A percentile compares a stretch with the other conserved stretches of the same genome.
phyloP scores from a whole-genome alignment of 2,329 filamentous ascomycete genomes.

The Thielaviopsis musarum region DNA sequence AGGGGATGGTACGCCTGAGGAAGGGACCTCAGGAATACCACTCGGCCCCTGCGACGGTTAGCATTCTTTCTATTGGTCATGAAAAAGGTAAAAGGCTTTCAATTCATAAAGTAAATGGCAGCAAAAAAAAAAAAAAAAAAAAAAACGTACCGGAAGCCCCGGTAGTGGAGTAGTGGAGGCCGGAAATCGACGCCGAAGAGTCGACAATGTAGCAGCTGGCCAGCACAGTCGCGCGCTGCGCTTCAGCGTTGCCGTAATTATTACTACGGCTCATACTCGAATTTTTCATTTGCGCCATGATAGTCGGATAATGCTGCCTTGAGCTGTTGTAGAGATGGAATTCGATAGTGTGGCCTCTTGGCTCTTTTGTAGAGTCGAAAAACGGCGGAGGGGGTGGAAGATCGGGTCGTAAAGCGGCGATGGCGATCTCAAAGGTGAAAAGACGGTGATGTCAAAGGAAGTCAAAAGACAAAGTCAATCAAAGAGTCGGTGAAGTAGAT shows the following conservation, averaged over 20 bases:
- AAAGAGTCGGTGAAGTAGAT: too few species aligned
- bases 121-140: slow-evolving; percentile 3
- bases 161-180: slow-evolving; percentile 93
- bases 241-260: slow-evolving; percentile 56
- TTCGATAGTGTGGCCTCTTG: slow-evolving; percentile 8
- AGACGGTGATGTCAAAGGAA: too few species aligned
- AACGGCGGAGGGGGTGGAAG: background rate
- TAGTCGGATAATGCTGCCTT: slow-evolving; percentile 16
- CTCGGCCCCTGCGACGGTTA: slow-evolving; percentile 46
- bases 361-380: background rate
- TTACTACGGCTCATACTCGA: slow-evolving; percentile 52
- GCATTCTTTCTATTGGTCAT: too few species aligned
- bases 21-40: slow-evolving; percentile 89
- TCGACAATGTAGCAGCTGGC: slow-evolving; percentile 85
- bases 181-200: slow-evolving; percentile 52
- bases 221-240: slow-evolving; percentile 56
- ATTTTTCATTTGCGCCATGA: slow-evolving; percentile 55
- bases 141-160: slow-evolving; percentile 51
- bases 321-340: background rate
- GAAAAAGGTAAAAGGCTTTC: too few species aligned
- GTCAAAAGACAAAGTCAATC: too few species aligned
- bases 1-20: slow-evolving; percentile 70
- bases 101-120: too few species aligned
- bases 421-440: background rate
- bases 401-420: background rate